Evolutionary conservation across 805 yeast genomes (phyloP), one percentile per base, ranked within the genome.

Genomic region (Lipomyces orientalis): DNA sequence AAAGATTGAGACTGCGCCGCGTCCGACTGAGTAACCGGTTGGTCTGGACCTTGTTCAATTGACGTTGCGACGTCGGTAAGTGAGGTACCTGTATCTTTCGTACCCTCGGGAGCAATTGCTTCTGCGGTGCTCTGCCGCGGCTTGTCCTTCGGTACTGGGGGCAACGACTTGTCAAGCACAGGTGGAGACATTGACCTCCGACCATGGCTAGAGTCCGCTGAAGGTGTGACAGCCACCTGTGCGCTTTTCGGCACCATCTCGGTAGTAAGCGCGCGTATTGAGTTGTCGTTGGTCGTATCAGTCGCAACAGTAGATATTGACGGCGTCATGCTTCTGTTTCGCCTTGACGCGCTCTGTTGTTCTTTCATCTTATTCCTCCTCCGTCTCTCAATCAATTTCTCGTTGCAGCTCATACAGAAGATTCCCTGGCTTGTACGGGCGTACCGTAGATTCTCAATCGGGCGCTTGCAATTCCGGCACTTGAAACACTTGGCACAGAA

Each of bases 391-490:
- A 93, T 79, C 67, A 94, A 80, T 72, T 87, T 85, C 75, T 91
- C 93, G 79, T 95, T 98, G 78, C 99, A 94, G 35, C 85, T 82
- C 91, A 93, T 91, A 79, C 99, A 94, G 76, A 92, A 93, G 57
- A 94, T 81, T 0, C 98, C 98, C 75, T 90, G 93, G 54, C 93
- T 88, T 0, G 98, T 94, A 75, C 97, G 85, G 16, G 98, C 98
- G 77, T 95, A 95, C 72, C 93, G 84, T 71, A 93, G 81, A 79
- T 94, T 97, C 75, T 90, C 96, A 69, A 94, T 94, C 66, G 89
- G 88, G 69, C 86, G 86, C 76, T 90, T 88, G 81, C 99, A 94
- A 73, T 91, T 88, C 61, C 94, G 86, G 78, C 99, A 94, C 74
- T 87, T 87, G 81, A 94, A 95, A 78, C 99, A 94, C 60, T 84